Evolutionary conservation across 768 basidiomycete genomes (phyloP).

Genomic region (Tubosaeta sp.): DNA sequence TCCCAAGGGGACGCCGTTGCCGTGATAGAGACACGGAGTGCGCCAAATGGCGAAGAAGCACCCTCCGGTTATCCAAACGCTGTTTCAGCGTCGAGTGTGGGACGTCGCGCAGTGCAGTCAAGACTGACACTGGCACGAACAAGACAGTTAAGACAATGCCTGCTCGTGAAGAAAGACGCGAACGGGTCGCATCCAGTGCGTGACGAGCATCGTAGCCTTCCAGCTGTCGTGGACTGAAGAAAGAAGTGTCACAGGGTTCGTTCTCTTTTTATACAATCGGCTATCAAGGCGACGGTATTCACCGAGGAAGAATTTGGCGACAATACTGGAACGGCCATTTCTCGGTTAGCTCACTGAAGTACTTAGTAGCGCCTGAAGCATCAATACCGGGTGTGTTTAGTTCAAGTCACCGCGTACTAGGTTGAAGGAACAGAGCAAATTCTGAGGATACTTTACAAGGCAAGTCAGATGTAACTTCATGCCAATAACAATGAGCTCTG

Average conservation of each 20-base stretch:
- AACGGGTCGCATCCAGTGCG: conserved; percentile 9
- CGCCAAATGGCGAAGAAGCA: neutral
- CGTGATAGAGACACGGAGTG: conserved; percentile 8
- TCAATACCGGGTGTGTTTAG: no score
- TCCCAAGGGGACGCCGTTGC: conserved; percentile 1
- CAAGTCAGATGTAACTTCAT: no score
- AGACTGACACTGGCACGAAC: conserved; percentile 7
- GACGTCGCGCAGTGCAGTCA: conserved; percentile 14
- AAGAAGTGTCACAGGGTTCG: neutral
- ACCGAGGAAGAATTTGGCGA: no score
- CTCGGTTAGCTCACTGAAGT: no score
- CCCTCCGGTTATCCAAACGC: conserved; percentile 9
- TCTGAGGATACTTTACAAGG: no score
- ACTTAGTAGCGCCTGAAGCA: no score
- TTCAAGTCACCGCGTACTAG: no score
- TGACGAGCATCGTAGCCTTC: conserved; percentile 16
- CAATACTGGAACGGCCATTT: no score
- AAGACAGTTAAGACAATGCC: conserved; percentile 21
- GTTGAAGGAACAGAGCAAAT: no score
- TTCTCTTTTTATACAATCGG: no score
- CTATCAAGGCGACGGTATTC: no score
- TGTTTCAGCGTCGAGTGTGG: conserved; percentile 10
- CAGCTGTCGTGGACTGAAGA: conserved; percentile 8
- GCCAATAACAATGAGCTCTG: no score
- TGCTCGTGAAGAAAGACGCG: conserved; percentile 19